Evolutionary conservation across 176 grass and related monocot species (phyloP), one percentile per base, ranked within the genome.

Genomic region (Triticum urartu): DNA sequence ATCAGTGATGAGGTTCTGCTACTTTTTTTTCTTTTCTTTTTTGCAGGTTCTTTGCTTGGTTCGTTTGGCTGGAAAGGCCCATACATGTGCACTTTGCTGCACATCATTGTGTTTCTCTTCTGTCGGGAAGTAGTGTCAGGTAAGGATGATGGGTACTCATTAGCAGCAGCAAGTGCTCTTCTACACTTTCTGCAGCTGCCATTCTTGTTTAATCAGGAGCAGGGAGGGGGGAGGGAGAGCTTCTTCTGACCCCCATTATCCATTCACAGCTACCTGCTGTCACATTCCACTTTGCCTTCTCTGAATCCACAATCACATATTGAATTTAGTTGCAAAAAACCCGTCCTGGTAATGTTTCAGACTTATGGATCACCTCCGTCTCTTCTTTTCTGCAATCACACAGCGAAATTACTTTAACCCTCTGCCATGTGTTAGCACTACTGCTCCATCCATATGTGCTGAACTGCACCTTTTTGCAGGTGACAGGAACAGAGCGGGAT

Each of bases 401-500:
- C 17, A 12, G 72, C 7, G 15, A 24, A 43, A 13, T 43, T 5
- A 43, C 38, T 72, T 9, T 14, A 72, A 5, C 43, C 42, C 69
- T 21, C 11, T 72, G 69, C 21, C 38, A 24, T 14, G 45, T 43
- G 21, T 25, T 72, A 75, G 11, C 4, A 1, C 42, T 9, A 4
- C 42, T 28, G 42, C 24, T 48, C 68, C 18, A 9, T 39, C 15
- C 34, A 38, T 5, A 4, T 56, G 24, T 66, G n/a, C 69, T 85
- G 39, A 81, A 12, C 45, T 65, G 1, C 40, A 21, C 6, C 84
- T 18, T 87, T 69, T 78, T 67, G 82, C 75, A 89, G 92, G 40
- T 86, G 34, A 92, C 92, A 90, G 75, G 90, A 97, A 21, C 80
- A 66, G 48, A 74, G 73, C 68, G 87, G 86, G 77, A 28, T 77